Evolutionary conservation across 1,139 yeast genomes (phyloP).

Genomic region (Scheffersomyces cryptocercus): DNA sequence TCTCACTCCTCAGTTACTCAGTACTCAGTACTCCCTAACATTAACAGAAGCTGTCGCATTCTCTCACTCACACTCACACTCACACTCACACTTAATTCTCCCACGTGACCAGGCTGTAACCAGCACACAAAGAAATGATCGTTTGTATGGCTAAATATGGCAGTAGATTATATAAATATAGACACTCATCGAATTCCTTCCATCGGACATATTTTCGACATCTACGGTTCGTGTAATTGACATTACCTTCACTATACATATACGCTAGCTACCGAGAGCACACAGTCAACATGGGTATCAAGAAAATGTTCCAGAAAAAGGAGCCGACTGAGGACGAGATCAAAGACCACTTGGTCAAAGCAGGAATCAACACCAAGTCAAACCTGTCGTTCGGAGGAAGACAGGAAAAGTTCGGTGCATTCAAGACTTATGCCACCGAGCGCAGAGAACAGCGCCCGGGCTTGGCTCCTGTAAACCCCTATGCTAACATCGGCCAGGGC

Average conservation of each 20-base stretch:
- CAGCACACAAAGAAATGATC: no score
- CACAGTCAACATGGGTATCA: constrained; percentile 37
- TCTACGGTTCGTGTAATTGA: neutral
- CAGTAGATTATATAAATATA: no score
- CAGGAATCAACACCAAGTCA: constrained; percentile 55
- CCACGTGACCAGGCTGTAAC: no score
- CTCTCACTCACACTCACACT: no score
- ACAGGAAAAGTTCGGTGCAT: constrained; percentile 66
- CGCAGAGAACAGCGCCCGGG: constrained; percentile 40
- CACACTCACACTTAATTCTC: no score
- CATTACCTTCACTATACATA: no score
- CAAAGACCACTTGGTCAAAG: constrained; percentile 48
- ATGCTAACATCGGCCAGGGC: constrained; percentile 27
- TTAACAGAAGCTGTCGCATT: no score
- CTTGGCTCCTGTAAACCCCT: constrained; percentile 49
- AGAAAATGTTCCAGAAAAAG: constrained; percentile 58
- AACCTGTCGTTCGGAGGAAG: constrained; percentile 23
- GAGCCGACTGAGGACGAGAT: constrained; percentile 63
- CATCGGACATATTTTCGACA: neutral
- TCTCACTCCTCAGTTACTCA: no score
- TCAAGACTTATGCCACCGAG: constrained; percentile 59
- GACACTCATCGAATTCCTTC: no score
- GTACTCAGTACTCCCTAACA: no score
- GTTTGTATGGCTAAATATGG: no score
- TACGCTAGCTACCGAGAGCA: no score